phyloP scores from a whole-genome alignment of 495 filamentous ascomycete genomes.

The Aspergillus bridgeri region DNA sequence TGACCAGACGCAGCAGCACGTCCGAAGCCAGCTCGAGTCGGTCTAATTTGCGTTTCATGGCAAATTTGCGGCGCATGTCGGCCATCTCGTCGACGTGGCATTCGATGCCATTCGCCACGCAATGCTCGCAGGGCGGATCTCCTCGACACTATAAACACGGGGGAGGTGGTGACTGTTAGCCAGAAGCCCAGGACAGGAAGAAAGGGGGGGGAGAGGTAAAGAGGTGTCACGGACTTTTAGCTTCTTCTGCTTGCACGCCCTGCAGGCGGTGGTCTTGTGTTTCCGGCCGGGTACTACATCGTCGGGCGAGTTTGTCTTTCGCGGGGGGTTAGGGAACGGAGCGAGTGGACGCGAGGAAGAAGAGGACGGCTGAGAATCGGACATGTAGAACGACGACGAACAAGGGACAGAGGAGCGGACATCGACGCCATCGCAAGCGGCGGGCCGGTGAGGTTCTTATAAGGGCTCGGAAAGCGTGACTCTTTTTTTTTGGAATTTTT shows the following conservation, averaged over 20 bases:
- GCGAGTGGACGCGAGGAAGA: conserved; percentile 16
- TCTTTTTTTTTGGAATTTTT: background rate
- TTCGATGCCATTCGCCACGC: conserved; percentile 22
- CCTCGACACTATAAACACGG: conserved; percentile 26
- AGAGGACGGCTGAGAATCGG: conserved; percentile 15
- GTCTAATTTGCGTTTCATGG: conserved; percentile 29
- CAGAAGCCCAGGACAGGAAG: background rate
- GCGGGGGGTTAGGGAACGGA: conserved; percentile 10
- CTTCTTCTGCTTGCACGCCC: conserved; percentile 28
- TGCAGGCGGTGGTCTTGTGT: conserved; percentile 28
- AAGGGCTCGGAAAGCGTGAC: background rate
- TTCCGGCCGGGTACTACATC: conserved; percentile 17
- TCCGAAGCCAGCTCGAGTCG: conserved; percentile 22
- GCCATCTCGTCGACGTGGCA: conserved; percentile 27
- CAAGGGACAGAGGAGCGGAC: background rate
- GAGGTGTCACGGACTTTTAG: conserved; percentile 20
- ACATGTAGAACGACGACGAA: conserved; percentile 10
- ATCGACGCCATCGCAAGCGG: background rate
- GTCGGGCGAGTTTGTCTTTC: conserved; percentile 5
- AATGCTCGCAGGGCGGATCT: conserved; percentile 28
- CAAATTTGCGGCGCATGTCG: conserved; percentile 29
- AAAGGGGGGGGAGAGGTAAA: background rate
- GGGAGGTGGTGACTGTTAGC: background rate
- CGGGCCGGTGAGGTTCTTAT: background rate
- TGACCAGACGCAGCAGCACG: conserved; percentile 16